phyloP scores from a whole-genome alignment of 75 land plant species.

The Sequoiadendron giganteum region DNA sequence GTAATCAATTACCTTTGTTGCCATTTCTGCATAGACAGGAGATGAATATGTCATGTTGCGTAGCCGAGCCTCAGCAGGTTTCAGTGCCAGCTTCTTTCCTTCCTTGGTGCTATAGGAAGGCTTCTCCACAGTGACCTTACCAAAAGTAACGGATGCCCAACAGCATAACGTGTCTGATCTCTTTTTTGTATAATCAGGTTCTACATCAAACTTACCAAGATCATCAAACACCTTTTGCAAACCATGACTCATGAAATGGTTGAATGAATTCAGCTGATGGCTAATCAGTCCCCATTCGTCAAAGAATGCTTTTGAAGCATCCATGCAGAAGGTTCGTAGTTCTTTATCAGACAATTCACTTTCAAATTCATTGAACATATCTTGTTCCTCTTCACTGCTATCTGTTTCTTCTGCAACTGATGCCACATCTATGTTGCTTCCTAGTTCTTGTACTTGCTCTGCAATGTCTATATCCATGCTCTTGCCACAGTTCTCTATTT shows the following conservation, averaged over 20 bases:
- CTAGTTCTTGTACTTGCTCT: background rate
- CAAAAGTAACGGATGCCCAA: slow-evolving; percentile 51
- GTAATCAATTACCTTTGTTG: slow-evolving; percentile 43
- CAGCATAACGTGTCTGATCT: slow-evolving; percentile 37
- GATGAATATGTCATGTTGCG: slow-evolving; percentile 78
- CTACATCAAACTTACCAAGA: slow-evolving; percentile 36
- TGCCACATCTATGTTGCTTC: background rate
- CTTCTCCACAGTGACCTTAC: slow-evolving; percentile 54
- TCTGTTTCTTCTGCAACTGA: slow-evolving; percentile 6
- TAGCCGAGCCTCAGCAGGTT: slow-evolving; percentile 76
- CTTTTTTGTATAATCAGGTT: slow-evolving; percentile 43
- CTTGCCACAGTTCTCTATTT: background rate
- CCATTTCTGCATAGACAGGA: slow-evolving; percentile 40
- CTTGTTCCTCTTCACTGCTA: background rate
- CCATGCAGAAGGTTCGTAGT: slow-evolving; percentile 37
- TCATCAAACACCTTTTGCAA: slow-evolving; percentile 66
- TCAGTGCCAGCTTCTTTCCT: slow-evolving; percentile 20
- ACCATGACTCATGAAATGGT: slow-evolving; percentile 56
- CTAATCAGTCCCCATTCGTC: slow-evolving; percentile 61
- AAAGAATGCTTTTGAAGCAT: slow-evolving; percentile 59
- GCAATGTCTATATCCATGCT: slow-evolving; percentile 1
- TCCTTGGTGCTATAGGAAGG: slow-evolving; percentile 28
- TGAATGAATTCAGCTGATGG: slow-evolving; percentile 83
- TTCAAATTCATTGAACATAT: background rate
- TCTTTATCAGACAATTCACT: slow-evolving; percentile 11